Base-by-base conservation (phyloP, 345 rosid species). In the Salix udensis region DNA sequence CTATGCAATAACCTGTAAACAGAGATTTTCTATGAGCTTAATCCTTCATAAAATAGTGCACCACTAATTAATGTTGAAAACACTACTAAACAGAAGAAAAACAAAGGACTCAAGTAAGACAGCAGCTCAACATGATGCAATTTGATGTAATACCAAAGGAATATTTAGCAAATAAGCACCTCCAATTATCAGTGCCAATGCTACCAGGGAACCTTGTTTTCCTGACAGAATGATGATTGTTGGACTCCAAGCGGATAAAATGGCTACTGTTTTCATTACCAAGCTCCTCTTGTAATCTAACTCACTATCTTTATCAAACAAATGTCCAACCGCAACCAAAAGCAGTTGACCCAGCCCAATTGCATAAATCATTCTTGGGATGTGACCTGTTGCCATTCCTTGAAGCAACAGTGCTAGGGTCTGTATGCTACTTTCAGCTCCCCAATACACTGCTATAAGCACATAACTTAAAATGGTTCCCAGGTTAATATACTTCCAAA, bases 1-100 rank as follows among this genome's bases (percentile, higher is more conserved):
- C 74, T 64, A 96, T 91, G 88, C 98, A 96, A 83, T 89, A 91
- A 40, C 98, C 98, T 96, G 86, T 67, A 44, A 78, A 78, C n/a
- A 76, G 34, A 75, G 10, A 36, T 36, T 39, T 31, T 26, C 15
- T 34, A 30, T 52, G 58, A 23, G 24, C 37, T 71, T 64, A 76
- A 74, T 60, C 62, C 69, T 70, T 44, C 48, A 48, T 6, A 55
- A 58, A 58, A 68, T 44, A 23, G 14, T 16, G 67, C 48, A 71
- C 24, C 7, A 26, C 39, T 42, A 48, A 31, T 55, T 36, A 75
- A 14, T 46, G 4, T 12, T 46, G 72, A 79, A 53, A 23, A 11
- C 58, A 58, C 11, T 24, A 52, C 6, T 71, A 15, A 9, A 18
- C 21, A 67, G 12, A 21, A 60, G 37, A 40, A 40, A 55, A 62